These are phyloP conservation scores for Cicer yamashitae DNA, from an alignment of 306 rosid genomes.

Conservation along the genomic window DNA sequence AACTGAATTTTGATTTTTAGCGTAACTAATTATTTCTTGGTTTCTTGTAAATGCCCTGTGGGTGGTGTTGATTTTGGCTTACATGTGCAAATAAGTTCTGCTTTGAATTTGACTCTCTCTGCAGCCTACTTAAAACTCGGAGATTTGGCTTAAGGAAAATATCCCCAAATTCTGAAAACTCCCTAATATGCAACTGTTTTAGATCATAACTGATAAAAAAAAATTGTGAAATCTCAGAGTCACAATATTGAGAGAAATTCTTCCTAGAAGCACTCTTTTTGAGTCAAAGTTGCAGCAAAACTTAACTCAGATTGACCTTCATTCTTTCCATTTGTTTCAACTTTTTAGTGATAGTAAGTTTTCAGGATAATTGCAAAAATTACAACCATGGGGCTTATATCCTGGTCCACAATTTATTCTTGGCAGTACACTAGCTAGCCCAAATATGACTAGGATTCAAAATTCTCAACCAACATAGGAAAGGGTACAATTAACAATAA, in stretches of 20 bases:
- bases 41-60: conserved; percentile 14
- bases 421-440: too few species aligned
- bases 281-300: not conserved
- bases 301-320: not conserved
- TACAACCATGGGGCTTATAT: not conserved
- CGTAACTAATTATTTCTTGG: conserved; percentile 16
- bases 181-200: not conserved
- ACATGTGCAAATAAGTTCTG: not conserved
- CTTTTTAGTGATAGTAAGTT: not conserved
- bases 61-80: not conserved
- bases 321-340: not conserved
- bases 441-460: too few species aligned
- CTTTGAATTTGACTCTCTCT: not conserved
- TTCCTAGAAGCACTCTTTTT: not conserved
- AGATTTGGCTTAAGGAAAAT: not conserved
- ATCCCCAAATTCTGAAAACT: not conserved
- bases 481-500: too few species aligned
- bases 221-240: not conserved
- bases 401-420: not conserved
- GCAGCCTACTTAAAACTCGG: not conserved
- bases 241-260: not conserved
- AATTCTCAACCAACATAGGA: too few species aligned
- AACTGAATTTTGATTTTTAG: conserved; percentile 14
- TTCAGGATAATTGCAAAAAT: not conserved
- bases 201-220: not conserved